Conservation (phyloP, 352 stramenopile species). For the Phytophthora ramorum region DNA sequence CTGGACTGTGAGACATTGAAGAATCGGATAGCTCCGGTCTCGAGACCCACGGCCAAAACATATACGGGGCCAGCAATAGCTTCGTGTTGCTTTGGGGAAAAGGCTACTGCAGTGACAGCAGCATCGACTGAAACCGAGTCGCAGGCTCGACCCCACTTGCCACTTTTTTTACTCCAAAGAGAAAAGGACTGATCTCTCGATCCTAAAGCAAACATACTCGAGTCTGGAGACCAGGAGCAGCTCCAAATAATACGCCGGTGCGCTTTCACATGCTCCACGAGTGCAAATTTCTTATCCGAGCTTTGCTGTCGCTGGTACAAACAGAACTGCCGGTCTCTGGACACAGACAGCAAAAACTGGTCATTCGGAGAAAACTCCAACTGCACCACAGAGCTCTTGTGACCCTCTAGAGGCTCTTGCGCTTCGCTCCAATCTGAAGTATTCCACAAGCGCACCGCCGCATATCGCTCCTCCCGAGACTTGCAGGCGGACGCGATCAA, state of each 20-base stretch:
- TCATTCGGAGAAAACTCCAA: conserved; percentile 77
- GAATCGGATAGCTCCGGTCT: conserved; percentile 59
- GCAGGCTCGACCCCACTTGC: conserved; percentile 32
- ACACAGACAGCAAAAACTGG: conserved; percentile 67
- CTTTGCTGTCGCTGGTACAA: conserved; percentile 48
- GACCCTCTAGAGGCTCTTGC: conserved; percentile 56
- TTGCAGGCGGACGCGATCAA: conserved; percentile 79
- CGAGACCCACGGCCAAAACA: conserved; percentile 63
- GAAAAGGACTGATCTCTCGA: conserved; percentile 74
- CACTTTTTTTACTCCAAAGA: conserved; percentile 44
- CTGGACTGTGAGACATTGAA: conserved; percentile 29
- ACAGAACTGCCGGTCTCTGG: conserved; percentile 77
- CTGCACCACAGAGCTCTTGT: conserved; percentile 85
- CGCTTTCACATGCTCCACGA: conserved; percentile 61
- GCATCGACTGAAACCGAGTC: conserved; percentile 37
- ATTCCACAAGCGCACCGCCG: conserved; percentile 71
- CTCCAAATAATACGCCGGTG: conserved; percentile 87
- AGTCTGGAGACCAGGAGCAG: conserved; percentile 75
- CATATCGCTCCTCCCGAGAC: conserved; percentile 72
- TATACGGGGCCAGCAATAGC: conserved; percentile 14
- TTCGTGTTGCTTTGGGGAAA: conserved; percentile 39
- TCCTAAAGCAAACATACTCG: conserved; percentile 58
- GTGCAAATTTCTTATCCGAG: conserved; percentile 38
- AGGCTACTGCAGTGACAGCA: conserved; percentile 71
- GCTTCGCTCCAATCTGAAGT: conserved; percentile 60